Base-by-base conservation (phyloP, 768 basidiomycete genomes). In the Cystofilobasidium macerans region DNA sequence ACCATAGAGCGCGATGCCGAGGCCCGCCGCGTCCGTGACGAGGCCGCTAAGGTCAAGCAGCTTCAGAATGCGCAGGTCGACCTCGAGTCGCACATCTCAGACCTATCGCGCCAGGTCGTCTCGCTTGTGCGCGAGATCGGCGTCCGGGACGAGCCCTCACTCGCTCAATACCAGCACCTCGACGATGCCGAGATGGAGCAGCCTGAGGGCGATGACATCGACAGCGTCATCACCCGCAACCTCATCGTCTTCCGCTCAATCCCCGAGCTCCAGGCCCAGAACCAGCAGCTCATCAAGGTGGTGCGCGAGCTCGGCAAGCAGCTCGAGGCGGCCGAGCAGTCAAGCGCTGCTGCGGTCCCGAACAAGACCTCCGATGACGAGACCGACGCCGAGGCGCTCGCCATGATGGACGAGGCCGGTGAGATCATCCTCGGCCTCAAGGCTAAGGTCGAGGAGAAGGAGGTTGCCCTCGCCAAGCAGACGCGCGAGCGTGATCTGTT, bases 401-500 rank as follows among this genome's bases (percentile, higher is more conserved):
- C 86, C 71, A 89, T 90, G 0, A 81, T 98, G 13, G 81, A 82
- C 40, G 90, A 95, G 76, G 94, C 94, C 0, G 87, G 91, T 66
- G 85, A 88, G 62, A 85, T 88, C 0, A 91, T 98, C 71, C 82
- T 85, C 66, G 82, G 85, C 42, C 79, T 97, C 22, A 85, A 85
- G 22, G 79, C 82, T 18, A 86, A 91, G 74, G 78, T 95, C 16
- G 89, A 93, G 69, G 78, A 81, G 45, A 85, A 90, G 76, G 85
- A 87, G 76, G 84, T 83, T 75, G 80, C 85, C 53, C 84, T 89
- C 47, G 85, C 88, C 71, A 85, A 86, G 12, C 88, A 87, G 65
- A 82, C 86, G 76, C 88, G 88, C 76, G 94, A 98, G 76, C 79
- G 90, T 7, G 95, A 95, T 70, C 83, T 89, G 53, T 81, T 93